Evolutionary conservation across 768 basidiomycete species (phyloP), one percentile per base, ranked within the genome.

Genomic region (Cantharellus cinnabarinus): DNA sequence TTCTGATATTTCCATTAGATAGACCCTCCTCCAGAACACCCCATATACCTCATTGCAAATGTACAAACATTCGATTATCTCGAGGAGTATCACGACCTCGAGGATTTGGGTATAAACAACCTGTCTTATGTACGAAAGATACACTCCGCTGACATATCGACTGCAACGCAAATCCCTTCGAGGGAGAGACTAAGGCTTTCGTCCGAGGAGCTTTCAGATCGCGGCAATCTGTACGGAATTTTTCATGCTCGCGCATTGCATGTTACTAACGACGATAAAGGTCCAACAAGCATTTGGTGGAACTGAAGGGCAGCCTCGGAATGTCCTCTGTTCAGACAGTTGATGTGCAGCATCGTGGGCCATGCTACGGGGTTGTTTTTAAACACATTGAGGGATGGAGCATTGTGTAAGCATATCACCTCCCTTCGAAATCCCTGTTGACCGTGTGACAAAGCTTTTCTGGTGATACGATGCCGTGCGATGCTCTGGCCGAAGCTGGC

Each of bases 401-500:
- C 65, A 71, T 87, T 20, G 79, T 77, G 85, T 89, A 66, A 61
- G 83, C 75, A 10, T 4, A 4, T 5, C 41, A 1, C 38, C 37
- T 20, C n/a, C 34, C 4, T 2, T n/a, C 10, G 10, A 4, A 0
- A 20, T 3, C 10, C 29, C 44, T 62, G 2, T 50, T n/a, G 35
- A 52, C n/a, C 40, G 41, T 3, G 63, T 29, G 20, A 29, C 20
- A 29, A 29, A 94, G 91, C 29, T 98, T 86, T 66, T 97, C 94
- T 2, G 93, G 83, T 3, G 94, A 98, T 68, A 97, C 93, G 1
- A 74, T 77, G 66, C 91, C 94, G 0, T 78, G 82, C 4, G 72
- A 82, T 5, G 73, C 73, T 37, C 73, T 98, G 3, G 78, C 83
- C 34, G 67, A 73, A 50, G 80, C 79, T 0, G 93, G 86, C 0